Percentiles rank a stretch among this genome's conserved stretches.
These are phyloP conservation scores for Saraca asoca DNA, from an alignment of 331 rosid species.

Conservation along the genomic window DNA sequence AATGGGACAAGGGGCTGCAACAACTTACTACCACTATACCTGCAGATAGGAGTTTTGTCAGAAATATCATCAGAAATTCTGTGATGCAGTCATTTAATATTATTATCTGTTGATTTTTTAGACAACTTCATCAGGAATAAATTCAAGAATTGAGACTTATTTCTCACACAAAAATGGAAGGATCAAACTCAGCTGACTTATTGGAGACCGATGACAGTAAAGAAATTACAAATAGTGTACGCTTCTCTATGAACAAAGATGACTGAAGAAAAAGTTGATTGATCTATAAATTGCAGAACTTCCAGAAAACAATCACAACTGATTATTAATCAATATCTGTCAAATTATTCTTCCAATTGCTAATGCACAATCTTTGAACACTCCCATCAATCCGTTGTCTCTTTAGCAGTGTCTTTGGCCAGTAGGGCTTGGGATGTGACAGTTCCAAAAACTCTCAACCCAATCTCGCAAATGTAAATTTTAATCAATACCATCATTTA, in stretches of 20 bases:
- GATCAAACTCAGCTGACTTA: neutral
- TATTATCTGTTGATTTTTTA: neutral
- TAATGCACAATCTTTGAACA: too few relatives aligned
- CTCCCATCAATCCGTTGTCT: neutral
- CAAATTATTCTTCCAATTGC: too few relatives aligned
- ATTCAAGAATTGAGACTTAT: neutral
- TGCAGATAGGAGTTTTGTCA: conserved; percentile 38
- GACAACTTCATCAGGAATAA: neutral
- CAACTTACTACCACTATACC: conserved; percentile 54
- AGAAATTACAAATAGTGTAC: too few relatives aligned
- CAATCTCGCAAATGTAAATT: neutral
- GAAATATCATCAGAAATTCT: conserved; percentile 25
- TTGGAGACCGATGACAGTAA: neutral
- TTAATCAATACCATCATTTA: conserved; percentile 1
- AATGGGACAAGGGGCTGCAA: conserved; percentile 39
- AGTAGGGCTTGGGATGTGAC: neutral
- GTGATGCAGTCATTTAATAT: neutral
- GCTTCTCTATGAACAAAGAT: too few relatives aligned
- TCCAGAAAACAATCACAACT: too few relatives aligned
- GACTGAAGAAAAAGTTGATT: too few relatives aligned
- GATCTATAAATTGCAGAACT: too few relatives aligned
- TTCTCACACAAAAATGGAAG: neutral
- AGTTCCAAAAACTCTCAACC: conserved; percentile 8
- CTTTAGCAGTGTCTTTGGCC: too few relatives aligned
- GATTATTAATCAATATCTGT: neutral